Base-by-base conservation (phyloP, 164 flowering plant genomes). In the Vitis riparia region DNA sequence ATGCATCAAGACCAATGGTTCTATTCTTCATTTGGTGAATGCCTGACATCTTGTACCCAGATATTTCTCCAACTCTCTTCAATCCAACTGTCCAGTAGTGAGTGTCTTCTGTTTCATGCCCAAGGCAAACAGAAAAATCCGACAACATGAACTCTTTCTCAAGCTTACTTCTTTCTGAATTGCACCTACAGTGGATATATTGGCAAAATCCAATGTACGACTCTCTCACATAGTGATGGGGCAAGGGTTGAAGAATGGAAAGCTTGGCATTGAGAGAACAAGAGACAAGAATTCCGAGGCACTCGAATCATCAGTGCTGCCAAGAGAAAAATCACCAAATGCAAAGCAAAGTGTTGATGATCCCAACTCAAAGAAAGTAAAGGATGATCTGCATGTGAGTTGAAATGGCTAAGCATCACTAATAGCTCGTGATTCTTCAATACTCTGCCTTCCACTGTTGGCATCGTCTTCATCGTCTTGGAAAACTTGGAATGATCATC, bases 1-100 rank as follows among this genome's bases (percentile, higher is more conserved):
- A 59, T 77, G 89, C 97, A 55, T 92, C 91, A 14, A 85, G 84
- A 8, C 97, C 93, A 68, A 91, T 91, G 0, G 97, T 91, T 48
- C 75, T 86, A 66, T 89, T 85, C 69, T 94, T 86, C 78, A 75
- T 85, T 76, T 74, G 80, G 65, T 71, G 91, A 68, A 85, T 81
- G 30, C 85, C 80, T 49, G 79, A 74, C 11, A 73, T 69, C 72
- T 79, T 81, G 10, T 83, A 74, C 11, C 71, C 74, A 49, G 67
- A 55, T 59, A 73, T 16, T 66, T 75, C 79, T 62, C 77, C 83
- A 51, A 68, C 71, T 69, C 78, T 82, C 72, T 78, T 75, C 61
- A 65, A 53, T 12, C 82, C 88, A 49, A 70, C 67, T 60, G 71
- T 62, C 53, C 72, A 78, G n/a, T 57, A 68, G 51, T 68, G 79